These are phyloP conservation scores for Taiozyma sp. DNA, from an alignment of 1,139 yeast species.

Conservation along the genomic window DNA sequence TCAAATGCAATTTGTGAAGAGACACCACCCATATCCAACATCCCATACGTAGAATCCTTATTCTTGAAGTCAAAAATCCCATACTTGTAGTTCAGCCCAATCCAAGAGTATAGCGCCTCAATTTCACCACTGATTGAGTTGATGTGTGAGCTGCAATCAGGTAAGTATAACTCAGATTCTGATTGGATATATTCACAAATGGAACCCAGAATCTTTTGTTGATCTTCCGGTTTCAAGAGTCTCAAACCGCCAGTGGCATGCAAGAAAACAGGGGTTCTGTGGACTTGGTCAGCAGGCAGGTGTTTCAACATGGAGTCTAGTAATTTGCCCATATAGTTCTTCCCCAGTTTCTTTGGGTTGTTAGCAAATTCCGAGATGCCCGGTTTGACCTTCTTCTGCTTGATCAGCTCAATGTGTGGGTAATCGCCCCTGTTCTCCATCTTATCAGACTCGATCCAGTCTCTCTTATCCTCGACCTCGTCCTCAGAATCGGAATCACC, in stretches of 20 bases:
- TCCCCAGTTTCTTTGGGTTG: slow-evolving; percentile 47
- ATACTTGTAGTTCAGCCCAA: slow-evolving; percentile 65
- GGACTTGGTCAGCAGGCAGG: slow-evolving; percentile 63
- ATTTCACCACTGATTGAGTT: slow-evolving; percentile 70
- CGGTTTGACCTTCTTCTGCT: slow-evolving; percentile 63
- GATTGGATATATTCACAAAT: slow-evolving; percentile 52
- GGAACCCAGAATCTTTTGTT: slow-evolving; percentile 42
- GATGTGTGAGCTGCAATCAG: slow-evolving; percentile 54
- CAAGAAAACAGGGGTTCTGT: slow-evolving; percentile 70
- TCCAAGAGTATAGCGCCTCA: slow-evolving; percentile 84
- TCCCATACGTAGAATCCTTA: slow-evolving; percentile 58
- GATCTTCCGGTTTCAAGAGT: slow-evolving; percentile 52
- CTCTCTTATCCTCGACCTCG: slow-evolving; percentile 19
- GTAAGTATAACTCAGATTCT: slow-evolving; percentile 54
- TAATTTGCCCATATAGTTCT: slow-evolving; percentile 52
- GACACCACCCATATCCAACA: slow-evolving; percentile 87
- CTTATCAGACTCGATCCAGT: slow-evolving; percentile 4
- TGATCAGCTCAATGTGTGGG: slow-evolving; percentile 43
- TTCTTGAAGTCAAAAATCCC: slow-evolving; percentile 44
- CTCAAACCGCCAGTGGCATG: slow-evolving; percentile 86
- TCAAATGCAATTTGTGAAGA: slow-evolving; percentile 81
- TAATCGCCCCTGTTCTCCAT: slow-evolving; percentile 20
- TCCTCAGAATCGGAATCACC: slow-evolving; percentile 14
- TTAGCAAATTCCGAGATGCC: slow-evolving; percentile 18
- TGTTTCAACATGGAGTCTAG: slow-evolving; percentile 50